phyloP scores from a whole-genome alignment of 148 eudicot genomes.

The Rhododendron griersonianum region DNA sequence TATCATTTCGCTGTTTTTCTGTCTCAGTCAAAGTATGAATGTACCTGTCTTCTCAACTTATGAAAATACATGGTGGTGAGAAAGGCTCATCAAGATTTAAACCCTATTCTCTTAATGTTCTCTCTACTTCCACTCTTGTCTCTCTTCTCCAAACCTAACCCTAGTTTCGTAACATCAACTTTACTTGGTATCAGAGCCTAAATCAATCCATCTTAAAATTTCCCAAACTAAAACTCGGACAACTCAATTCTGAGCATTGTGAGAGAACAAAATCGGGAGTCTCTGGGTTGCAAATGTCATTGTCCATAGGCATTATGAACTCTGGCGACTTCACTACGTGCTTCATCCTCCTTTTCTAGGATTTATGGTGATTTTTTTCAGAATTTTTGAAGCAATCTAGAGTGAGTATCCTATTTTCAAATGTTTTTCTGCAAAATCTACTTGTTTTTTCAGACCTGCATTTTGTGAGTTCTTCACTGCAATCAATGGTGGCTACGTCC shows the following conservation, averaged over 20 bases:
- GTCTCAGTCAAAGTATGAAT: neutral
- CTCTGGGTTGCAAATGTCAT: neutral
- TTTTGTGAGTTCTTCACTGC: neutral
- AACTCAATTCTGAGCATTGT: neutral
- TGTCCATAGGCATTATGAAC: neutral
- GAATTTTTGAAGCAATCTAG: neutral
- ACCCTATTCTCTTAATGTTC: neutral
- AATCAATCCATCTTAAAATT: neutral
- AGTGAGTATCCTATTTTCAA: neutral
- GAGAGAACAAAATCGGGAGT: neutral
- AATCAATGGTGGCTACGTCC: neutral
- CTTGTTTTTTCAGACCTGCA: neutral
- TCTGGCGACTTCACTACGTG: neutral
- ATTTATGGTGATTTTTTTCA: neutral
- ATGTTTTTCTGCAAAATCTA: neutral
- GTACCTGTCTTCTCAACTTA: neutral
- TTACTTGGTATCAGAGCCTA: neutral
- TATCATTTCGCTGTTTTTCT: neutral
- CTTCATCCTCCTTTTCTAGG: neutral
- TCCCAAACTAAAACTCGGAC: neutral
- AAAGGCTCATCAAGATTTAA: neutral
- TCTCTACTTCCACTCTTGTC: neutral
- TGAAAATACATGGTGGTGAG: neutral
- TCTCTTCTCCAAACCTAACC: neutral
- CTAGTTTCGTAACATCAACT: neutral